A percentile compares a stretch with the other conserved stretches of the same genome.
Evolutionary conservation across 768 basidiomycete species (phyloP).

Genomic region (Amanita subjunquillea): DNA sequence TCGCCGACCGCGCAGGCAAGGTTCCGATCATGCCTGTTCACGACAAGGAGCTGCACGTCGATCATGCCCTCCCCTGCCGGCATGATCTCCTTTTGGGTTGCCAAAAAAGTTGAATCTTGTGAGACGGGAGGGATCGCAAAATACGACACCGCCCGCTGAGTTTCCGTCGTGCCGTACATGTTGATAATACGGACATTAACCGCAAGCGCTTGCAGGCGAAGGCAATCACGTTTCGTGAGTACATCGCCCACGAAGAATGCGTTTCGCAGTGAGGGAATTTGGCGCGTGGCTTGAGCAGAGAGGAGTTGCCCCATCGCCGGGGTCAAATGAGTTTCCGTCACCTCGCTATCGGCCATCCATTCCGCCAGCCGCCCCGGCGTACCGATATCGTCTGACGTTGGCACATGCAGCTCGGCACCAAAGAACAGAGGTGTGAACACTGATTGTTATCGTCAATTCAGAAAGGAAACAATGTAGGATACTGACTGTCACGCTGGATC

Average conservation of each 20-base stretch:
- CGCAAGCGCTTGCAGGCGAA: slow-evolving; percentile 87
- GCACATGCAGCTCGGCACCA: slow-evolving; percentile 90
- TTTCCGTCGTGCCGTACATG: slow-evolving; percentile 99
- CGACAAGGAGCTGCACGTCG: slow-evolving; percentile 93
- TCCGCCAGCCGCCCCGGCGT: slow-evolving; percentile 94
- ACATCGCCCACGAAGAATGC: slow-evolving; percentile 99
- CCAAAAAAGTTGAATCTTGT: slow-evolving; percentile 81
- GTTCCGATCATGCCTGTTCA: slow-evolving; percentile 80
- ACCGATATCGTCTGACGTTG: slow-evolving; percentile 93
- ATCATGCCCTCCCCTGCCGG: slow-evolving; percentile 97
- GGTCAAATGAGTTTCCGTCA: slow-evolving; percentile 95
- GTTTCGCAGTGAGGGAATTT: slow-evolving; percentile 77
- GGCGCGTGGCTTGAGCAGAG: slow-evolving; percentile 66
- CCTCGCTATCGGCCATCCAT: slow-evolving; percentile 91
- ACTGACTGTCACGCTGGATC: slow-evolving; percentile 95
- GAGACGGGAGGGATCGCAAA: slow-evolving; percentile 83
- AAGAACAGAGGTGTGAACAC: slow-evolving; percentile 99
- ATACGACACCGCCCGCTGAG: slow-evolving; percentile 97
- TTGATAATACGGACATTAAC: slow-evolving; percentile 92
- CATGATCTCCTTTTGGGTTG: slow-evolving; percentile 94
- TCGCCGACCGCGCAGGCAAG: slow-evolving; percentile 91
- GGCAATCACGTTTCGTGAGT: slow-evolving; percentile 95
- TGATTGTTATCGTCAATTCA: slow-evolving; percentile 18
- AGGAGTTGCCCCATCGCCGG: slow-evolving; percentile 99
- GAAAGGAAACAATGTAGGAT: neutral